Evolutionary conservation across 148 eudicot species (phyloP).

Genomic region (Drosera capensis): DNA sequence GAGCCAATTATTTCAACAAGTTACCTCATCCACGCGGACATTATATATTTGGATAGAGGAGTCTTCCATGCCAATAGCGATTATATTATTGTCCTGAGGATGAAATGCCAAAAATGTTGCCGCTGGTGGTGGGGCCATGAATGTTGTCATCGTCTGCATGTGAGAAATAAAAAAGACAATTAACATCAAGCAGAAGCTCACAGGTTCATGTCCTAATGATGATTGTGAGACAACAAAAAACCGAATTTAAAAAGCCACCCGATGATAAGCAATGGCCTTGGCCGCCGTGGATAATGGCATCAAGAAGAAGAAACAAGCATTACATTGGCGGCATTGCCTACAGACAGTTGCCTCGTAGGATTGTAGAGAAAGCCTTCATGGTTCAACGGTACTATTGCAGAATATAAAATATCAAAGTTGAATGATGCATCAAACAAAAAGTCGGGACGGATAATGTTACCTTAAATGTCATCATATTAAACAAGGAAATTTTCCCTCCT

Average conservation of each 20-base stretch:
- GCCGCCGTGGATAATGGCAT: too few species aligned
- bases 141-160: constrained; percentile 78
- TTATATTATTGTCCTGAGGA: constrained; percentile 79
- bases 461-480: constrained; percentile 86
- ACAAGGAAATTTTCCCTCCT: constrained; percentile 76
- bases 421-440: neutral
- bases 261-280: too few species aligned
- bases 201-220: neutral
- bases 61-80: constrained; percentile 94
- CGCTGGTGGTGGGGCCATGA: constrained; percentile 87
- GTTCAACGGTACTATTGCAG: too few species aligned
- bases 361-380: too few species aligned
- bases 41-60: constrained; percentile 74
- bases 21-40: constrained; percentile 75
- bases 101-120: constrained; percentile 85
- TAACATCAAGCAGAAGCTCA: neutral
- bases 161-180: constrained; percentile 3
- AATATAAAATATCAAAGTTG: too few species aligned
- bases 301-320: too few species aligned
- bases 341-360: too few species aligned
- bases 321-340: too few species aligned
- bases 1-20: neutral
- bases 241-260: too few species aligned
- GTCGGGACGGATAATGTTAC: constrained; percentile 11
- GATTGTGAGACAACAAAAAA: neutral